A percentile compares a stretch with the other conserved stretches of the same genome.
Conservation (phyloP, 768 basidiomycete species). For the Suillus bovinus region DNA sequence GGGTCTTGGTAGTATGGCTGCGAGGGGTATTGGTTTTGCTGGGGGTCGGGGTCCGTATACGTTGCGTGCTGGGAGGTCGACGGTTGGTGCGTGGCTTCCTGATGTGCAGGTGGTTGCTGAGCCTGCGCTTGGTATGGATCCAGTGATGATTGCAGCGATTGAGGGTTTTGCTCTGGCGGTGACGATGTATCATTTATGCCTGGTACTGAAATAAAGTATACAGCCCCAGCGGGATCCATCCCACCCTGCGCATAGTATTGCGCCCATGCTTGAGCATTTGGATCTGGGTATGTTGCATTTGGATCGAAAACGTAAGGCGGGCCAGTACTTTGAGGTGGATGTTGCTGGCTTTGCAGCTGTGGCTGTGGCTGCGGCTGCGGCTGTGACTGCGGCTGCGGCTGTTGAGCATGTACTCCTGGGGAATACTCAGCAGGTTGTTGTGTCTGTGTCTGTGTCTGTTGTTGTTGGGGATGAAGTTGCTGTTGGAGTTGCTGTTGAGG, state of each 20-base stretch:
- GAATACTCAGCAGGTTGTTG: background rate
- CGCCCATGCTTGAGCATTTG: constrained; percentile 86
- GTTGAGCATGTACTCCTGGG: constrained; percentile 16
- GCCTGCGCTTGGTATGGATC: constrained; percentile 17
- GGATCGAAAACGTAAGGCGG: constrained; percentile 65
- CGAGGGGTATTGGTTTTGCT: constrained; percentile 20
- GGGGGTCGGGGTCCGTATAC: constrained; percentile 13
- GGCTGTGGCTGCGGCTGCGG: constrained; percentile 19
- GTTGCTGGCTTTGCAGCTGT: constrained; percentile 28
- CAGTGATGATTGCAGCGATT: constrained; percentile 9
- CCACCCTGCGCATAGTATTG: constrained; percentile 84
- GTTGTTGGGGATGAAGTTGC: constrained; percentile 34
- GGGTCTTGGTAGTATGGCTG: constrained; percentile 22
- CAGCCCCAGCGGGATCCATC: constrained; percentile 67
- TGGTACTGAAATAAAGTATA: constrained; percentile 80
- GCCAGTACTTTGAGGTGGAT: constrained; percentile 28
- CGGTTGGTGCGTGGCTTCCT: constrained; percentile 17
- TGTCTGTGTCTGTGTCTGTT: constrained; percentile 38
- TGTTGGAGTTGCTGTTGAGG: constrained; percentile 37
- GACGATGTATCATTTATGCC: constrained; percentile 56
- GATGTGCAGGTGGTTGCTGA: constrained; percentile 17
- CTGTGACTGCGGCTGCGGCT: constrained; percentile 18
- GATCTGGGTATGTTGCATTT: constrained; percentile 66
- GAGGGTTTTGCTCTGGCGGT: constrained; percentile 16
- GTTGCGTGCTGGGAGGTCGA: constrained; percentile 13